A percentile compares a stretch with the other conserved stretches of the same genome.
Conservation (phyloP, 345 rosid species). For the Pugionium cornutum region DNA sequence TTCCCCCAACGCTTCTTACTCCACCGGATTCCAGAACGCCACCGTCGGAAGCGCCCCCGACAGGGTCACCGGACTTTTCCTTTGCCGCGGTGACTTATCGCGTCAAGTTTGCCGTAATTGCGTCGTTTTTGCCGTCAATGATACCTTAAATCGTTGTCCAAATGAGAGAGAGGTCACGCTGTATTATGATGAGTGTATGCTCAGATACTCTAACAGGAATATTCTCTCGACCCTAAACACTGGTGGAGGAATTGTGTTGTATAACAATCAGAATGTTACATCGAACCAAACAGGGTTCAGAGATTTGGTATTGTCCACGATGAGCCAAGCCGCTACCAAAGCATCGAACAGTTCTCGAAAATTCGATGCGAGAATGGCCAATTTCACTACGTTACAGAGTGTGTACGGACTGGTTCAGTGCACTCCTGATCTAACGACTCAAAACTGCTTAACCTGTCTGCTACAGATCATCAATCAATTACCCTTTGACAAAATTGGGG, state of each 20-base stretch:
- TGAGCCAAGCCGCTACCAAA: background rate
- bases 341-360: slow-evolving; percentile 9
- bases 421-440: slow-evolving; percentile 45
- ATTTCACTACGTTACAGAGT: background rate
- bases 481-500: slow-evolving; percentile 37
- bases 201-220: slow-evolving; percentile 43
- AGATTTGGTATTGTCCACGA: slow-evolving; percentile 6
- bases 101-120: slow-evolving; percentile 42
- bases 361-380: slow-evolving; percentile 32
- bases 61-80: slow-evolving; percentile 43
- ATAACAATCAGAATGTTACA: background rate
- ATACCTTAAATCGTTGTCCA: slow-evolving; percentile 29
- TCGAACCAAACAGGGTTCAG: background rate
- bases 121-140: slow-evolving; percentile 8
- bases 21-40: slow-evolving; percentile 47
- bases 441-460: slow-evolving; percentile 39
- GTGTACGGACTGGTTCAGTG: slow-evolving; percentile 55
- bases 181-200: slow-evolving; percentile 46
- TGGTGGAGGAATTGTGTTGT: background rate
- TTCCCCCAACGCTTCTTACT: slow-evolving; percentile 14
- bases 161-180: slow-evolving; percentile 22
- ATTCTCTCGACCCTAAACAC: background rate
- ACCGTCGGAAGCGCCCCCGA: slow-evolving; percentile 36
- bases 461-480: background rate
- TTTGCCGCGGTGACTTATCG: slow-evolving; percentile 42